Evolutionary conservation across 2,329 filamentous ascomycete genomes (phyloP).

Genomic region (Ascocoryne sarcoides): DNA sequence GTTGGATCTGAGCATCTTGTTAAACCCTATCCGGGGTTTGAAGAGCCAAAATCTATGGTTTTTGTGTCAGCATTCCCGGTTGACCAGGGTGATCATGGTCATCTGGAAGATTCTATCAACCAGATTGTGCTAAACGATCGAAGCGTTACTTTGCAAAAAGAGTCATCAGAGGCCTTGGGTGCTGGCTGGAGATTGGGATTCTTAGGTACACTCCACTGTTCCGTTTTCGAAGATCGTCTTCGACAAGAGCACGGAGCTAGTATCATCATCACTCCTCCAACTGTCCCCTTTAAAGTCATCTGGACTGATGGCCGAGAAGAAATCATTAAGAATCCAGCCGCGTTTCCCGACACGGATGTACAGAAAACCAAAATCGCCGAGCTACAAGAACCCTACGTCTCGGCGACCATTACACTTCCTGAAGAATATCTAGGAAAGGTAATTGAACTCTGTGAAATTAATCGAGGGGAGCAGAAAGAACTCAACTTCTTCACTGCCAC

Average conservation of each 20-base stretch:
- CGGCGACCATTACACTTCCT: constrained; percentile 79
- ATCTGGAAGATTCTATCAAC: constrained; percentile 86
- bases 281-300: constrained; percentile 81
- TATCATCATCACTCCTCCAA: constrained; percentile 94
- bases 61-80: constrained; percentile 96
- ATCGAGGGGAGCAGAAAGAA: constrained; percentile 78
- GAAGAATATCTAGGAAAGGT: constrained; percentile 91
- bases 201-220: constrained; percentile 92
- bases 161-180: constrained; percentile 86
- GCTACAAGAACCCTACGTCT: constrained; percentile 66
- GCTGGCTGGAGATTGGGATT: constrained; percentile 93
- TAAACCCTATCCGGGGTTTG: constrained; percentile 79
- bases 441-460: constrained; percentile 88
- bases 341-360: constrained; percentile 66
- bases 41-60: constrained; percentile 97
- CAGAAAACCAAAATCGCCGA: constrained; percentile 45
- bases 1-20: constrained; percentile 69
- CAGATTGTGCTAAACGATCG: constrained; percentile 92
- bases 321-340: constrained; percentile 75
- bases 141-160: constrained; percentile 88
- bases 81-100: constrained; percentile 77
- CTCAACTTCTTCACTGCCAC: constrained; percentile 85
- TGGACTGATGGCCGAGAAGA: constrained; percentile 70
- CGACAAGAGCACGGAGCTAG: constrained; percentile 89
- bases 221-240: constrained; percentile 94